These are phyloP conservation scores for Tolypocladium paradoxum DNA, from an alignment of 2,329 filamentous ascomycete species.

Conservation along the genomic window DNA sequence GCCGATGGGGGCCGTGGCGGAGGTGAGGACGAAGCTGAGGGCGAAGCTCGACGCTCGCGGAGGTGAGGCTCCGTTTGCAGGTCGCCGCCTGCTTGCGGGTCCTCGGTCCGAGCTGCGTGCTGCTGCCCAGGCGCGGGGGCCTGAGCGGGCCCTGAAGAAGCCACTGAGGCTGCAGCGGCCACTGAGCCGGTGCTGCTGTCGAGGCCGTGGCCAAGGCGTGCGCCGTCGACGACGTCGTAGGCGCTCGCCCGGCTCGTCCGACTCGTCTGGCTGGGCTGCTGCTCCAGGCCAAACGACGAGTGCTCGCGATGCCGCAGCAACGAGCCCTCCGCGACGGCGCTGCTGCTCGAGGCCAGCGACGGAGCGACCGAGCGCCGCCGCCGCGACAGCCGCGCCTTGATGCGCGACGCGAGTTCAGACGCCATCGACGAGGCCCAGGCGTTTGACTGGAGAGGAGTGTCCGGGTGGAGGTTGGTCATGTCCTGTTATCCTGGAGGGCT, in stretches of 20 bases:
- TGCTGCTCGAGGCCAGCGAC: constrained; percentile 23
- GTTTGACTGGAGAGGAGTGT: background rate
- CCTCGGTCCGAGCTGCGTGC: too few species aligned
- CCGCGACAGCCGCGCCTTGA: constrained; percentile 34
- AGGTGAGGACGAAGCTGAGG: constrained; percentile 1
- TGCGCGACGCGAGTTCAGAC: constrained; percentile 32
- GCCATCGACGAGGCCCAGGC: constrained; percentile 23
- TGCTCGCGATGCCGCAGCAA: constrained; percentile 3
- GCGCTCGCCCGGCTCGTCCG: background rate
- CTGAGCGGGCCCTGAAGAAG: background rate
- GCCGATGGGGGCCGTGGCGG: background rate
- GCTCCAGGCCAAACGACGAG: constrained; percentile 7
- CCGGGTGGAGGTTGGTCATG: background rate
- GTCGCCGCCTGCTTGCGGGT: background rate
- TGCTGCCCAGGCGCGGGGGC: background rate
- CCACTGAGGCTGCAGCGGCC: background rate
- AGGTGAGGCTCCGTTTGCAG: background rate
- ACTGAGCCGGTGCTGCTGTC: background rate
- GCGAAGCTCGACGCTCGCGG: background rate
- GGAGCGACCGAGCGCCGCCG: constrained; percentile 28
- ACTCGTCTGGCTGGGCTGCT: background rate
- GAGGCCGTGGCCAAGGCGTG: background rate
- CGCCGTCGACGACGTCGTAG: background rate
- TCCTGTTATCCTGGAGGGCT: background rate
- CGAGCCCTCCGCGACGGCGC: constrained; percentile 10